phyloP scores from a whole-genome alignment of 2,329 filamentous ascomycete species.

The Claviceps digitariae region DNA sequence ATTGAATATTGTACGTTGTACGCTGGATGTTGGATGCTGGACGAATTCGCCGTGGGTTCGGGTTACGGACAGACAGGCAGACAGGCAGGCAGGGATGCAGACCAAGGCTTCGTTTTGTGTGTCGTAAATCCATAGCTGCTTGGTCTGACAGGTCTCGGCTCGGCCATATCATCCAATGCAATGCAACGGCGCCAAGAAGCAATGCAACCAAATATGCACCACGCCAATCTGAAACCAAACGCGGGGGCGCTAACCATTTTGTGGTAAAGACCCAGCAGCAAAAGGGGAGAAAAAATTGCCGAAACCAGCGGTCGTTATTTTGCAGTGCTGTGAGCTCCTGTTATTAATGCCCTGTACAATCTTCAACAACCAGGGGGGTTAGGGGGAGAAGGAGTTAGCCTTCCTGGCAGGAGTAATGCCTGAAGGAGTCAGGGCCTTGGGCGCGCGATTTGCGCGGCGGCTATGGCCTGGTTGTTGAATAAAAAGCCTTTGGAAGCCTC shows the following conservation, averaged over 20 bases:
- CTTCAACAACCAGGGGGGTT: not conserved
- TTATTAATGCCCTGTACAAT: not conserved
- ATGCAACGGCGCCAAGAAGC: not conserved
- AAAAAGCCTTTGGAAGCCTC: not conserved
- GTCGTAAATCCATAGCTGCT: not conserved
- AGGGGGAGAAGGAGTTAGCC: not conserved
- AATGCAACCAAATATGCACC: not conserved
- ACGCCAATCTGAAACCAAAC: not conserved
- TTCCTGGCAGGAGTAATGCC: not conserved
- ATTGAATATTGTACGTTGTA: no score
- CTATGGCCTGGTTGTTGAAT: not conserved
- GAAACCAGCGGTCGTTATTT: not conserved
- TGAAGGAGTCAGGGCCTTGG: not conserved
- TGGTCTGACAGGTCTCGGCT: not conserved
- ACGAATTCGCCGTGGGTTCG: no score
- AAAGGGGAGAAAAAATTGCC: not conserved
- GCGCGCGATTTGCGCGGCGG: no score
- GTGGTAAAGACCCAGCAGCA: not conserved
- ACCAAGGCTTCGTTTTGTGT: no score
- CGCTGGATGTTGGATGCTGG: no score
- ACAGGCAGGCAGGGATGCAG: no score
- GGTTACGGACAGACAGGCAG: no score
- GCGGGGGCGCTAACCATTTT: not conserved
- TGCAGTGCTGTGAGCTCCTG: not conserved
- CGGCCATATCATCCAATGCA: not conserved